phyloP scores from a whole-genome alignment of 805 yeast species.

The Wickerhamiella cacticola region DNA sequence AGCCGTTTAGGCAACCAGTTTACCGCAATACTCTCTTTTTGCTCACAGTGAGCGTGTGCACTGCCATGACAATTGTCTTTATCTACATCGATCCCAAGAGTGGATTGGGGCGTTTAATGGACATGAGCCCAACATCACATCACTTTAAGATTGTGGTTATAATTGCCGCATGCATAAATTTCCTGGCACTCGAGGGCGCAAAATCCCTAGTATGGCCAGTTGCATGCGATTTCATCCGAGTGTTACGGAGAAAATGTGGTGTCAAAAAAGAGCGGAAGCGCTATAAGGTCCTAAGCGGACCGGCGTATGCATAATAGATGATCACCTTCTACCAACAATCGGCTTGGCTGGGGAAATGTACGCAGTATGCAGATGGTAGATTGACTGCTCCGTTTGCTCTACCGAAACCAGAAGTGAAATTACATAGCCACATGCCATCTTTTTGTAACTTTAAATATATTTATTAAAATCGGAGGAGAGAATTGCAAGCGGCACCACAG shows the following conservation, averaged over 20 bases:
- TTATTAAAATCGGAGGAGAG: neutral
- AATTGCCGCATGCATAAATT: conserved; percentile 38
- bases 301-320: neutral
- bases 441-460: too few species aligned
- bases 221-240: conserved; percentile 11
- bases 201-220: conserved; percentile 31
- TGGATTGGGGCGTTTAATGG: conserved; percentile 56
- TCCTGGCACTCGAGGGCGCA: conserved; percentile 36
- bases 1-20: conserved; percentile 80
- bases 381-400: too few species aligned
- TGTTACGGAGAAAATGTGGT: conserved; percentile 18
- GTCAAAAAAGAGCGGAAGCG: conserved; percentile 25
- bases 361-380: too few species aligned
- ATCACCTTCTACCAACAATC: too few species aligned
- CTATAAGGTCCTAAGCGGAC: conserved; percentile 26
- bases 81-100: conserved; percentile 42
- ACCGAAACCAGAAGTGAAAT: too few species aligned
- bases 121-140: conserved; percentile 49
- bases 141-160: conserved; percentile 35
- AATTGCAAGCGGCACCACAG: neutral
- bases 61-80: conserved; percentile 39
- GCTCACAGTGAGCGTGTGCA: conserved; percentile 42
- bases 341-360: too few species aligned
- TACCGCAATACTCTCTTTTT: conserved; percentile 57
- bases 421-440: too few species aligned